A percentile compares a stretch with the other conserved stretches of the same genome.
Evolutionary conservation across 208 protist genomes (phyloP).

Genomic region (Lotmaria passim): DNA sequence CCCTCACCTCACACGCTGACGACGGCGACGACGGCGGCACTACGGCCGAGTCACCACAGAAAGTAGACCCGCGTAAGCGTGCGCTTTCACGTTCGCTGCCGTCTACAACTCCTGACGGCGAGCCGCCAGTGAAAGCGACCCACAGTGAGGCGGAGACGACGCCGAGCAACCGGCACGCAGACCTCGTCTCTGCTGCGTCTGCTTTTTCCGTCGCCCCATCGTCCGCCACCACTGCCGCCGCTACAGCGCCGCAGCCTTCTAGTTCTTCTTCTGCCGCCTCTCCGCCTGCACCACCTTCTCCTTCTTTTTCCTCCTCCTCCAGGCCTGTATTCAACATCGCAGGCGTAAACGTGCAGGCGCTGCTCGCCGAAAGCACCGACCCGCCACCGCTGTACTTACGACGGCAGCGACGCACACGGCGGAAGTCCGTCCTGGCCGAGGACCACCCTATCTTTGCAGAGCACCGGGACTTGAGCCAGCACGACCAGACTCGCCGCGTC

Average conservation of each 20-base stretch:
- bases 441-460: slow-evolving; percentile 59
- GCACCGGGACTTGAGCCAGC: slow-evolving; percentile 64
- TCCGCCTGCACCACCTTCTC: not conserved
- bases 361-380: slow-evolving; percentile 52
- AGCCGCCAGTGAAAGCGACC: no score
- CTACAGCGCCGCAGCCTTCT: not conserved
- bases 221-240: not conserved
- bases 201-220: not conserved
- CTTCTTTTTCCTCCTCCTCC: slow-evolving; percentile 9
- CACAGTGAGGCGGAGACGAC: no score
- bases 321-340: slow-evolving; percentile 44
- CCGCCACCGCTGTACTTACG: slow-evolving; percentile 59
- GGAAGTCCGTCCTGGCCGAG: slow-evolving; percentile 45
- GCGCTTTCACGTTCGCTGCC: no score
- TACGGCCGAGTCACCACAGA: no score
- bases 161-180: no score
- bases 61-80: no score
- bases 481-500: slow-evolving; percentile 29
- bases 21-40: not conserved
- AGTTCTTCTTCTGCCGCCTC: not conserved
- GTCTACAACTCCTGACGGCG: not conserved
- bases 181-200: not conserved
- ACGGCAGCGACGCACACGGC: slow-evolving; percentile 51
- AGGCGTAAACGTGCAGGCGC: slow-evolving; percentile 44
- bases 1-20: not conserved